phyloP scores from a whole-genome alignment of 257 asterid species.

The Knoxia roxburghii region DNA sequence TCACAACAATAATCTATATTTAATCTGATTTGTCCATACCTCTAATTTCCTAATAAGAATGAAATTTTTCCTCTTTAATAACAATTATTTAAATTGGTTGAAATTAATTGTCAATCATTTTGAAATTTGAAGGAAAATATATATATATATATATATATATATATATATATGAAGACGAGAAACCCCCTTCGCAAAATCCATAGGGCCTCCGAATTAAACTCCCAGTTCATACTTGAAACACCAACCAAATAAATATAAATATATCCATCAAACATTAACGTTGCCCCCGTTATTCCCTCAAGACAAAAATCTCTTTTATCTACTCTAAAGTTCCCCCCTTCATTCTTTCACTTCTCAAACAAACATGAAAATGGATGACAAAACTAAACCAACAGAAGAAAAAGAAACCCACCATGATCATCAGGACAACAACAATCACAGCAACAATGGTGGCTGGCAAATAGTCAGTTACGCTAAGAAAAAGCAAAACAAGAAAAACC shows the following conservation, averaged over 20 bases:
- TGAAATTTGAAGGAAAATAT: not conserved
- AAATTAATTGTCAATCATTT: not conserved
- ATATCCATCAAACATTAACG: not conserved
- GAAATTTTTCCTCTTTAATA: too few species aligned
- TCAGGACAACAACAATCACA: too few species aligned
- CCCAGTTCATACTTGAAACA: not conserved
- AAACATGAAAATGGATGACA: constrained; percentile 17
- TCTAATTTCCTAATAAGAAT: too few species aligned
- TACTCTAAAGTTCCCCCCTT: constrained; percentile 6
- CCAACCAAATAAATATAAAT: too few species aligned
- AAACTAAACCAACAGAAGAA: constrained; percentile 16
- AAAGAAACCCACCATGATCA: not conserved
- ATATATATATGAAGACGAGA: too few species aligned
- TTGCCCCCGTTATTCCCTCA: constrained; percentile 5
- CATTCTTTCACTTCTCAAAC: not conserved
- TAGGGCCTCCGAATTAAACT: not conserved
- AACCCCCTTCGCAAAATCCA: constrained; percentile 2
- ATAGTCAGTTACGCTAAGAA: constrained; percentile 32
- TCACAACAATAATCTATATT: too few species aligned
- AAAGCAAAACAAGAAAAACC: constrained; percentile 40
- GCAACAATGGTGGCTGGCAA: constrained; percentile 35
- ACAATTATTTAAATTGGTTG: too few species aligned
- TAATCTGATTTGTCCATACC: too few species aligned
- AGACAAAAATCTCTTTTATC: not conserved
- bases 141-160: too few species aligned